Percentiles rank a stretch among this genome's conserved stretches.
phyloP scores from a whole-genome alignment of 352 stramenopile species.

The Globisporangium emineosum region DNA sequence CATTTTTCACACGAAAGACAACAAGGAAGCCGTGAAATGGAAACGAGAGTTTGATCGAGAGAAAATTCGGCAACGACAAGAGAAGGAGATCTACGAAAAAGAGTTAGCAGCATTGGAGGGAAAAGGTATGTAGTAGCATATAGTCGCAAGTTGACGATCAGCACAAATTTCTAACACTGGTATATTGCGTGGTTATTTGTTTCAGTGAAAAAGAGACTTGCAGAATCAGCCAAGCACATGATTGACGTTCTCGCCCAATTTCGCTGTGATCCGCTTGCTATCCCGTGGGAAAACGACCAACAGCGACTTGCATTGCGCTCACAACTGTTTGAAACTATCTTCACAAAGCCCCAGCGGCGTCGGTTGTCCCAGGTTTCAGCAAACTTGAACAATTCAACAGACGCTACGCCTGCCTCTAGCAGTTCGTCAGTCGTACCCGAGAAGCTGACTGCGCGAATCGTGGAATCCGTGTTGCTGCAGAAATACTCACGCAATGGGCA shows the following conservation, averaged over 20 bases:
- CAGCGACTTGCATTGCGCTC: slow-evolving; percentile 46
- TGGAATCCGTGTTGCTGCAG: slow-evolving; percentile 63
- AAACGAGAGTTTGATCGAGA: slow-evolving; percentile 71
- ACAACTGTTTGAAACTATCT: slow-evolving; percentile 62
- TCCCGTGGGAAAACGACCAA: slow-evolving; percentile 53
- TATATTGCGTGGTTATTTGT: background rate
- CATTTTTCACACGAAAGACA: slow-evolving; percentile 61
- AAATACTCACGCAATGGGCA: slow-evolving; percentile 81
- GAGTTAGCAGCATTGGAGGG: slow-evolving; percentile 66
- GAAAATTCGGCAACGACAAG: slow-evolving; percentile 43
- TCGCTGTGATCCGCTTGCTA: slow-evolving; percentile 36
- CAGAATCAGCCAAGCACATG: slow-evolving; percentile 72
- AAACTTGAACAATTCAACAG: slow-evolving; percentile 12
- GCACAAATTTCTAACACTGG: background rate
- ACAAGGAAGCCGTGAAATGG: slow-evolving; percentile 46
- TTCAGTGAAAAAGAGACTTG: slow-evolving; percentile 63
- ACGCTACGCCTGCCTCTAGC: background rate
- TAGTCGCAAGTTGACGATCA: background rate
- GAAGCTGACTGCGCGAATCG: slow-evolving; percentile 41
- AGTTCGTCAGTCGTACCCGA: slow-evolving; percentile 21
- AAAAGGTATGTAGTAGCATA: slow-evolving; percentile 34
- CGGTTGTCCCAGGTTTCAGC: slow-evolving; percentile 17
- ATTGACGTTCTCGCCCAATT: slow-evolving; percentile 62
- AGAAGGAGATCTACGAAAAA: slow-evolving; percentile 69
- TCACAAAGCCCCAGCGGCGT: slow-evolving; percentile 46